These are phyloP conservation scores for Peronospora destructor DNA, from an alignment of 352 stramenopile species.

Conservation along the genomic window DNA sequence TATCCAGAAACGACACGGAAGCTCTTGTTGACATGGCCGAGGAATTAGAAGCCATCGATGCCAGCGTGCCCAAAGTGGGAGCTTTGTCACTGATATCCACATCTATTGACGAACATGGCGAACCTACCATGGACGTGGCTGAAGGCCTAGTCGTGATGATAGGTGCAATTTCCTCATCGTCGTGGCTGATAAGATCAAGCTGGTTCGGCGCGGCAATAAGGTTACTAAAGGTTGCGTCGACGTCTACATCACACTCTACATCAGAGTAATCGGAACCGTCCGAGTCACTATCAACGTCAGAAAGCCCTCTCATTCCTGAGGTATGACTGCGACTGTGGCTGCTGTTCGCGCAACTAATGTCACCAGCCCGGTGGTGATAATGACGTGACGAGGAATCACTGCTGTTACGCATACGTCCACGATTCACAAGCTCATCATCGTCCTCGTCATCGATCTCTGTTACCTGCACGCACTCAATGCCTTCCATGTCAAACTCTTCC, in stretches of 20 bases:
- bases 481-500: constrained; percentile 65
- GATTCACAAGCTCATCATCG: constrained; percentile 43
- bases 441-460: constrained; percentile 71
- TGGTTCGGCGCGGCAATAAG: constrained; percentile 58
- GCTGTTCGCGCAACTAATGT: constrained; percentile 29
- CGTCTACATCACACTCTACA: constrained; percentile 77
- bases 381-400: constrained; percentile 35
- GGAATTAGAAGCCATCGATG: constrained; percentile 21
- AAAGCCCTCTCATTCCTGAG: constrained; percentile 23
- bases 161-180: constrained; percentile 65
- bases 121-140: constrained; percentile 21
- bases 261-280: constrained; percentile 78
- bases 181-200: constrained; percentile 46
- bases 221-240: constrained; percentile 82
- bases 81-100: constrained; percentile 19
- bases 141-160: constrained; percentile 21
- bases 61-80: constrained; percentile 17
- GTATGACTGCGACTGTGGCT: constrained; percentile 30
- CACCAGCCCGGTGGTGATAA: constrained; percentile 29
- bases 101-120: constrained; percentile 31
- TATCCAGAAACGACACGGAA: constrained; percentile 19
- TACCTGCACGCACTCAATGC: constrained; percentile 69
- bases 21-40: constrained; percentile 20
- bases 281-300: constrained; percentile 36
- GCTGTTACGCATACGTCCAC: constrained; percentile 30